Evolutionary conservation across 768 basidiomycete species (phyloP).

Genomic region (Trametes cingulata): DNA sequence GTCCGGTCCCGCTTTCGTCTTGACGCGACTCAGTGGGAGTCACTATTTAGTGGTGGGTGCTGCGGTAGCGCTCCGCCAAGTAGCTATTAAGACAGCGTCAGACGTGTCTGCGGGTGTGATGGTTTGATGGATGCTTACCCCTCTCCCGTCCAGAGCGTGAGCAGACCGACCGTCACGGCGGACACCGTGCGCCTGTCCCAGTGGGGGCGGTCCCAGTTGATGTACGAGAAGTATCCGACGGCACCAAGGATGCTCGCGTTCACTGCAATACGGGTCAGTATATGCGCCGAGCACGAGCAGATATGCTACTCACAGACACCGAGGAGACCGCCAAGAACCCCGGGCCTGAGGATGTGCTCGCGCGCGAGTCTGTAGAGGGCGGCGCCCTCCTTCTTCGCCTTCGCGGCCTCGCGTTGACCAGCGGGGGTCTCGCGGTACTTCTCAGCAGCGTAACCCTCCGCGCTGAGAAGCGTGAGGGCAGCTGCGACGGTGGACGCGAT

Average conservation of each 20-base stretch:
- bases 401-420: constrained; percentile 56
- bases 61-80: constrained; percentile 42
- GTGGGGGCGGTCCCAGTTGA: constrained; percentile 59
- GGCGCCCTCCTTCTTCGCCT: constrained; percentile 59
- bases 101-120: background rate
- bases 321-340: constrained; percentile 63
- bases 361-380: constrained; percentile 53
- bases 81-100: constrained; percentile 30
- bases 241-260: constrained; percentile 65
- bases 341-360: constrained; percentile 61
- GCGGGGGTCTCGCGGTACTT: constrained; percentile 58
- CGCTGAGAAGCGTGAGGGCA: constrained; percentile 55
- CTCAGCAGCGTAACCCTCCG: constrained; percentile 65
- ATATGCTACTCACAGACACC: constrained; percentile 50
- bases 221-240: constrained; percentile 64
- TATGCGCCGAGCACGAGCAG: background rate
- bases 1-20: background rate
- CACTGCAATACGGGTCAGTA: constrained; percentile 37
- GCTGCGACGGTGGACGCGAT: constrained; percentile 55
- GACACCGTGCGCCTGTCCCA: constrained; percentile 70
- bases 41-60: constrained; percentile 25
- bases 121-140: constrained; percentile 46
- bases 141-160: constrained; percentile 65
- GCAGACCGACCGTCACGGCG: constrained; percentile 55
- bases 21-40: background rate